Evolutionary conservation across 352 stramenopile genomes (phyloP).

Genomic region (Pythium utonaiense): DNA sequence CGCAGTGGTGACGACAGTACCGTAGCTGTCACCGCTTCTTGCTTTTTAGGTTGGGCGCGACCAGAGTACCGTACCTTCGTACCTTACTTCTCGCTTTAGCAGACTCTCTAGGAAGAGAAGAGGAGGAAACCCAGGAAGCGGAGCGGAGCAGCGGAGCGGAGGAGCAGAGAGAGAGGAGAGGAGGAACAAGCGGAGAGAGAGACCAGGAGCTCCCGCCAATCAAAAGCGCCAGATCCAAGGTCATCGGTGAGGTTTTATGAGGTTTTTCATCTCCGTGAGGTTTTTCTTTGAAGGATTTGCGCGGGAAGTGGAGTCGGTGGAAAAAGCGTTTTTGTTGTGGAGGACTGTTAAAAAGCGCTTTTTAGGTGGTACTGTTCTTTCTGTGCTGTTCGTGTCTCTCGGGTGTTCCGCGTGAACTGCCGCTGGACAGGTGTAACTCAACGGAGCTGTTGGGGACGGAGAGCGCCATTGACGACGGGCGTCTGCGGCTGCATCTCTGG

Average conservation of each 20-base stretch:
- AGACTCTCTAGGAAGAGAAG: neutral
- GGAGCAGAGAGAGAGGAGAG: too few relatives aligned
- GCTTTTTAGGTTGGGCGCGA: neutral
- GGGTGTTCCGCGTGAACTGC: constrained; percentile 1
- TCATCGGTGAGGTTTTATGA: neutral
- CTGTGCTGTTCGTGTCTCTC: neutral
- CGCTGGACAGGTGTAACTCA: neutral
- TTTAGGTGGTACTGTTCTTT: neutral
- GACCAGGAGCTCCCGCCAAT: neutral
- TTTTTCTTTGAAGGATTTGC: constrained; percentile 5
- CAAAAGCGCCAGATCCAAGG: neutral
- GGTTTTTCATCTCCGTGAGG: neutral
- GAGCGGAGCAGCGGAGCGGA: too few relatives aligned
- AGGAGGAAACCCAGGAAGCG: neutral
- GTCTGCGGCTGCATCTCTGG: neutral
- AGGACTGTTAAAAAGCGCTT: neutral
- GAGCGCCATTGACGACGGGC: neutral
- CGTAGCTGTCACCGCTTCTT: constrained; percentile 19
- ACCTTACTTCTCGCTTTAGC: constrained; percentile 21
- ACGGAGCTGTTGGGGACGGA: neutral
- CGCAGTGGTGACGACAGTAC: too few relatives aligned
- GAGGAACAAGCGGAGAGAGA: too few relatives aligned
- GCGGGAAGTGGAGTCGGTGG: neutral
- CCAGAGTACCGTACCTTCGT: constrained; percentile 16
- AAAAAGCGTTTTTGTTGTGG: neutral